Conservation (phyloP, 2,329 filamentous ascomycete species). For the Aspergillus eucalypticola region DNA sequence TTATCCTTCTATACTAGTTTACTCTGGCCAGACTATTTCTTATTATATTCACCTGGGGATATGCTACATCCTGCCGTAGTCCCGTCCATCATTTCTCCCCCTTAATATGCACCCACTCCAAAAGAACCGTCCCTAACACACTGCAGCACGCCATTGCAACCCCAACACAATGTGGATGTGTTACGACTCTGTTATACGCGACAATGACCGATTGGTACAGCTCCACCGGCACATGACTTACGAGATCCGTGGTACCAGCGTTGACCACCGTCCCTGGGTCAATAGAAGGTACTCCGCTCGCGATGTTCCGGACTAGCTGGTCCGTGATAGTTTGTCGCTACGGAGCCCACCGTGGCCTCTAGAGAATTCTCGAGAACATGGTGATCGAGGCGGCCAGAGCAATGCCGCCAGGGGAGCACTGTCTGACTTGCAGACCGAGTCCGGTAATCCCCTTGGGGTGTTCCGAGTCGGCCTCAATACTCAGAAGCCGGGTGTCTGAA, state of each 20-base stretch:
- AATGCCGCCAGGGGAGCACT: slow-evolving; percentile 7
- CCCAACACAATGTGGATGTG: background rate
- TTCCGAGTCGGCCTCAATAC: slow-evolving; percentile 1
- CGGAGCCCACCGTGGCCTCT: slow-evolving; percentile 12
- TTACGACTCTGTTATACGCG: background rate
- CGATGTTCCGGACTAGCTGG: slow-evolving; percentile 7
- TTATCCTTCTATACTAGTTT: no score
- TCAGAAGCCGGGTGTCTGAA: slow-evolving; percentile 8
- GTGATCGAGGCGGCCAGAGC: slow-evolving; percentile 11
- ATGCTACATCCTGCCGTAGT: background rate
- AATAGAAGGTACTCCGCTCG: background rate
- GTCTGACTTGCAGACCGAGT: background rate
- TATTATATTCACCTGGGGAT: no score
- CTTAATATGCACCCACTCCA: background rate
- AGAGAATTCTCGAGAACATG: slow-evolving; percentile 13
- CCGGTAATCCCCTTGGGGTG: slow-evolving; percentile 7
- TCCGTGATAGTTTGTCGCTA: slow-evolving; percentile 19
- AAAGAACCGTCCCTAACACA: background rate
- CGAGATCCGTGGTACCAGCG: no score
- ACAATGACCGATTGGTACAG: background rate
- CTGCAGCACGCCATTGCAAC: background rate
- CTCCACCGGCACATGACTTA: no score
- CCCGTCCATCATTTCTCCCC: background rate
- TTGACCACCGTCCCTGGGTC: no score
- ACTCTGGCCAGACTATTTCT: no score